Evolutionary conservation across 345 rosid genomes (phyloP).

Genomic region (Murraya koenigii): DNA sequence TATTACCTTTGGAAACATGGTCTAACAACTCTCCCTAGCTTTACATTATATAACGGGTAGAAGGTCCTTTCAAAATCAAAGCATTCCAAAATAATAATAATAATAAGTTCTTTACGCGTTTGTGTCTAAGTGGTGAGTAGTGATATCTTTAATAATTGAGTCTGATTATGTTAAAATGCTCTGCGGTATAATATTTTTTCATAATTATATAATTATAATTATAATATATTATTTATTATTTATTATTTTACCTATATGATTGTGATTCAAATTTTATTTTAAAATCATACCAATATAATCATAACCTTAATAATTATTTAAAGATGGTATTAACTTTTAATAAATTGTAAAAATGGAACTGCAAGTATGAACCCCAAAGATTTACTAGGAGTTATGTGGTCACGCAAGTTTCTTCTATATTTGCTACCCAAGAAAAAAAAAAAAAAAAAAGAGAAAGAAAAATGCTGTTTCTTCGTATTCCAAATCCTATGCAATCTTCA

Average conservation of each 20-base stretch:
- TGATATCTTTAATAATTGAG: no score
- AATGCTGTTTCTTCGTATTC: slow-evolving; percentile 3
- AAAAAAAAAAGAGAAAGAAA: neutral
- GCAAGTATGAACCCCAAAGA: neutral
- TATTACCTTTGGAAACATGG: neutral
- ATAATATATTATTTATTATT: no score
- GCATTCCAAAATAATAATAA: no score
- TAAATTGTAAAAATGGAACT: neutral
- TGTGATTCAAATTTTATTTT: no score
- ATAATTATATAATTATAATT: no score
- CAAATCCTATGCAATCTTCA: neutral
- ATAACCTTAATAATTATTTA: no score
- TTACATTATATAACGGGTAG: neutral
- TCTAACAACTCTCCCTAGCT: neutral
- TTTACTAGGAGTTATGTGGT: neutral
- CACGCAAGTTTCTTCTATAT: neutral
- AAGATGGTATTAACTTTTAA: neutral
- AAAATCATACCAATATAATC: no score
- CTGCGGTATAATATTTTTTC: no score
- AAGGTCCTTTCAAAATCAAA: slow-evolving; percentile 7
- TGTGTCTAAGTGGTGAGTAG: neutral
- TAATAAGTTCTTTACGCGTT: neutral
- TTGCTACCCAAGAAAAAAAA: no score
- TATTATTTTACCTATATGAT: no score
- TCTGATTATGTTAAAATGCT: no score